phyloP scores from a whole-genome alignment of 2,329 filamentous ascomycete genomes.

The Hirsutella minnesotensis region DNA sequence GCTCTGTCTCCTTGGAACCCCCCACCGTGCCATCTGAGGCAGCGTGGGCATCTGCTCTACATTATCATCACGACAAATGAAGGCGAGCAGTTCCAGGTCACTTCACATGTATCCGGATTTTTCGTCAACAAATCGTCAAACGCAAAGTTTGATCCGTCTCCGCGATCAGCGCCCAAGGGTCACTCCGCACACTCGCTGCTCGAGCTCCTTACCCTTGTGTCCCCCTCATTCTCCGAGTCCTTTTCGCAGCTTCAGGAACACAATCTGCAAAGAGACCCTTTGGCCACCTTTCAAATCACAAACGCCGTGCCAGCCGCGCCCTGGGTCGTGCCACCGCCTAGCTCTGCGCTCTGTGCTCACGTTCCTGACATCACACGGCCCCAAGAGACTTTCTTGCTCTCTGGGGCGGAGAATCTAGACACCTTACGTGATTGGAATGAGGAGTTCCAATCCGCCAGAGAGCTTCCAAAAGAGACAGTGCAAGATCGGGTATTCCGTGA shows the following conservation, averaged over 20 bases:
- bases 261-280: conserved; percentile 74
- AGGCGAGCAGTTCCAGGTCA: conserved; percentile 89
- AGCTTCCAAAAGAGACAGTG: conserved; percentile 84
- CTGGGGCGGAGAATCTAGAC: conserved; percentile 86
- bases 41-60: conserved; percentile 88
- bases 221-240: conserved; percentile 66
- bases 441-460: conserved; percentile 92
- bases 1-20: conserved; percentile 93
- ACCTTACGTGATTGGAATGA: conserved; percentile 97
- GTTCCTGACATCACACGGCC: conserved; percentile 75
- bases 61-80: conserved; percentile 82
- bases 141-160: conserved; percentile 85
- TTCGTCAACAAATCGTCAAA: conserved; percentile 96
- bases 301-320: conserved; percentile 88
- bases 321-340: conserved; percentile 70
- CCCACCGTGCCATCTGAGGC: conserved; percentile 79
- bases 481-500: conserved; percentile 96
- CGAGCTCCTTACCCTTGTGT: conserved; percentile 64
- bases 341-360: conserved; percentile 56
- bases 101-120: conserved; percentile 86
- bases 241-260: conserved; percentile 74
- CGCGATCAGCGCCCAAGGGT: conserved; percentile 66
- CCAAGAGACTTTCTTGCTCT: conserved; percentile 84
- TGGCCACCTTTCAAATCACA: conserved; percentile 90
- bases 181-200: conserved; percentile 77